Evolutionary conservation across 441 rosid species (phyloP).

Genomic region (Iberis amara): DNA sequence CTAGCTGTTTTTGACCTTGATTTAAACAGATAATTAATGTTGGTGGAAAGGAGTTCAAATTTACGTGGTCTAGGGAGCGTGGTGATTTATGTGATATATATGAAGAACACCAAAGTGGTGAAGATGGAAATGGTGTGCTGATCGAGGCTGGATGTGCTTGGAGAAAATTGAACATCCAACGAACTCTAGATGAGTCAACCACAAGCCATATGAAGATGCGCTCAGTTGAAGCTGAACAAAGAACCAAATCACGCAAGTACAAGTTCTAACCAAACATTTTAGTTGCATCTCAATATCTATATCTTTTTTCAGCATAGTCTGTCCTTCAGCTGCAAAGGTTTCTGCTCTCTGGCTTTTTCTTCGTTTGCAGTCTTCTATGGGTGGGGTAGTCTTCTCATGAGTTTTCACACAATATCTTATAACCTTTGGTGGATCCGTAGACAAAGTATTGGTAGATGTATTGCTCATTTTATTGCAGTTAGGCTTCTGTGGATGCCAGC

Average conservation of each 20-base stretch:
- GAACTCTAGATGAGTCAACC: slow-evolving; percentile 86
- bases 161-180: slow-evolving; percentile 88
- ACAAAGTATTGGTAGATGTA: slow-evolving; percentile 15
- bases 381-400: slow-evolving; percentile 22
- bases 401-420: slow-evolving; percentile 11
- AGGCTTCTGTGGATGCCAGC: slow-evolving; percentile 13
- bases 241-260: slow-evolving; percentile 81
- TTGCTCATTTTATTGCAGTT: slow-evolving; percentile 18
- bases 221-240: slow-evolving; percentile 93
- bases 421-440: slow-evolving; percentile 18
- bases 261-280: slow-evolving; percentile 27
- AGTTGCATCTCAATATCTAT: slow-evolving; percentile 20
- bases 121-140: slow-evolving; percentile 80
- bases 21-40: slow-evolving; percentile 72
- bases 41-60: slow-evolving; percentile 90
- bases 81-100: slow-evolving; percentile 91
- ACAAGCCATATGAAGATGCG: slow-evolving; percentile 88
- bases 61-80: slow-evolving; percentile 84
- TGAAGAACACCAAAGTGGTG: slow-evolving; percentile 74
- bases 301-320: slow-evolving; percentile 4
- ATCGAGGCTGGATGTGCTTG: slow-evolving; percentile 95
- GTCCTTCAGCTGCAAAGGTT: slow-evolving; percentile 22
- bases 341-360: slow-evolving; percentile 21
- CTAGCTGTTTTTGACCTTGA: slow-evolving; percentile 17
- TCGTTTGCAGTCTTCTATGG: slow-evolving; percentile 14